A percentile compares a stretch with the other conserved stretches of the same genome.
Evolutionary conservation across 1,284 basidiomycete genomes (phyloP).

Genomic region (Ganoderma resinaceum): DNA sequence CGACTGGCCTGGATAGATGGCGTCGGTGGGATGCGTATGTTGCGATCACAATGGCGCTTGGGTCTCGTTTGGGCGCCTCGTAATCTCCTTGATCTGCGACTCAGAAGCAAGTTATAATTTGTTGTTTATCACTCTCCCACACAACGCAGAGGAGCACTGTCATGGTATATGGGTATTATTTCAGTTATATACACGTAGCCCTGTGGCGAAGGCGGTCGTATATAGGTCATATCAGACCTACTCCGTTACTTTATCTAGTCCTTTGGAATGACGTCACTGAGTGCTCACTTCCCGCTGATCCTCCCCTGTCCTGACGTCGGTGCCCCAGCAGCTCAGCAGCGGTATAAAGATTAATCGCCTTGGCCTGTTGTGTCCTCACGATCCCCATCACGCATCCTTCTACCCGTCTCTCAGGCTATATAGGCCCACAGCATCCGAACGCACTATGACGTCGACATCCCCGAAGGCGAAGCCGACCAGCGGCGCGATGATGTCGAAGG

Average conservation of each 20-base stretch:
- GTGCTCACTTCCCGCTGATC: constrained; percentile 14
- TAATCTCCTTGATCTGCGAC: background rate
- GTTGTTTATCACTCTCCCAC: background rate
- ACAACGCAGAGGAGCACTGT: background rate
- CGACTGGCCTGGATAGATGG: background rate
- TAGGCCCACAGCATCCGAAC: background rate
- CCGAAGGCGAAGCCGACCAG: background rate
- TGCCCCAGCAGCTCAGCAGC: constrained; percentile 3
- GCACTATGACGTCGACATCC: constrained; percentile 23
- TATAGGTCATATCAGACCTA: background rate
- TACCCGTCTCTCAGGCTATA: background rate
- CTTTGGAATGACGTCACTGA: constrained; percentile 22
- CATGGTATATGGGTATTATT: too few species aligned
- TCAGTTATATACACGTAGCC: too few species aligned
- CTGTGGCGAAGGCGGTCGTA: background rate
- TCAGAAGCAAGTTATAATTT: background rate
- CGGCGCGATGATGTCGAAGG: constrained; percentile 36
- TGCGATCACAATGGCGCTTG: background rate
- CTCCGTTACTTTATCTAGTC: background rate
- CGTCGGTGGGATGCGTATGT: background rate
- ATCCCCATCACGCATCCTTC: background rate
- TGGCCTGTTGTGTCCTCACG: background rate
- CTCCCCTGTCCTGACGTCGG: constrained; percentile 22
- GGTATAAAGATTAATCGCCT: constrained; percentile 10
- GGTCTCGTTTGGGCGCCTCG: background rate